Evolutionary conservation across 164 flowering plant species (phyloP).

Genomic region (Stephania yunnanensis): DNA sequence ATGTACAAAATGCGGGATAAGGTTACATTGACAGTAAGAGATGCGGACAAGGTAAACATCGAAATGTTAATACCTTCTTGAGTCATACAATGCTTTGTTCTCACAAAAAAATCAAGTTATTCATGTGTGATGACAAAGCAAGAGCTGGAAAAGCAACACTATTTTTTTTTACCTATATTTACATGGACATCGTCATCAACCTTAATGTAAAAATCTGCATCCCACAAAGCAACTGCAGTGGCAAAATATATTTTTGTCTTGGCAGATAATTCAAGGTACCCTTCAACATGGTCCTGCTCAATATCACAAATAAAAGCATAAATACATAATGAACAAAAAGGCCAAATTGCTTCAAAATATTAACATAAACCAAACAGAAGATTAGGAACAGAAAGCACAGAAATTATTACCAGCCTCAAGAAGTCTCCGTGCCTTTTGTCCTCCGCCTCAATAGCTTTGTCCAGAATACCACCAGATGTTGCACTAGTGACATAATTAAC

Average conservation of each 20-base stretch:
- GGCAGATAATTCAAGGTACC: slow-evolving; percentile 87
- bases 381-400: not conserved
- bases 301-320: not conserved
- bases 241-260: slow-evolving; percentile 79
- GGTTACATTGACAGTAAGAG: not conserved
- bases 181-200: slow-evolving; percentile 96
- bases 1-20: not conserved
- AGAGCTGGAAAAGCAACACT: too few species aligned
- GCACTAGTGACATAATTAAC: slow-evolving; percentile 42
- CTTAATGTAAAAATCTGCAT: slow-evolving; percentile 89
- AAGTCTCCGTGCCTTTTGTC: slow-evolving; percentile 87
- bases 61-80: not conserved
- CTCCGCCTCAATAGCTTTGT: slow-evolving; percentile 92
- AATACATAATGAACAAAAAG: not conserved
- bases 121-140: not conserved
- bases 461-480: slow-evolving; percentile 95
- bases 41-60: not conserved
- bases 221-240: slow-evolving; percentile 83
- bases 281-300: slow-evolving; percentile 83
- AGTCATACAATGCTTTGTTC: not conserved
- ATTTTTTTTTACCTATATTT: slow-evolving; percentile 63
- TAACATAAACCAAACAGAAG: not conserved
- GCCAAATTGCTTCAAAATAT: not conserved
- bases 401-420: slow-evolving; percentile 69
- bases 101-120: not conserved